Conservation (phyloP, 164 flowering plant species). For the Euptelea pleiosperma region DNA sequence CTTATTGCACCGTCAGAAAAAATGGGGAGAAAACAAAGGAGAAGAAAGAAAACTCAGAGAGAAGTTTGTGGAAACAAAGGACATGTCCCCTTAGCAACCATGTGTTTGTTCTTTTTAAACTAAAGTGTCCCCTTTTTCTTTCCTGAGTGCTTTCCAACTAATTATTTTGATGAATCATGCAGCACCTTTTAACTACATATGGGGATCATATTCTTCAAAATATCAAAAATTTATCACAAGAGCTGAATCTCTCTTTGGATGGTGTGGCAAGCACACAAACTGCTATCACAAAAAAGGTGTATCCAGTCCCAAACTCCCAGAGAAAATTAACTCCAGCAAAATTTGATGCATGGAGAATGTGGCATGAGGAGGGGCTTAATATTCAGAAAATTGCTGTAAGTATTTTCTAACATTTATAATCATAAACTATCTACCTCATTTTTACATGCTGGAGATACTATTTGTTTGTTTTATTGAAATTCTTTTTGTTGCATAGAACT, state of each 20-base stretch:
- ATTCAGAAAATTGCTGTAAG: conserved; percentile 48
- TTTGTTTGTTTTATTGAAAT: no score
- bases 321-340: conserved; percentile 43
- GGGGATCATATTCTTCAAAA: conserved; percentile 49
- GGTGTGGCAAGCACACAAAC: conserved; percentile 29
- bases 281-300: conserved; percentile 14
- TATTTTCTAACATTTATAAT: conserved; percentile 1
- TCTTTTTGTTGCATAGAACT: conserved; percentile 30
- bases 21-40: no score
- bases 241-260: conserved; percentile 44
- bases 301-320: conserved; percentile 21
- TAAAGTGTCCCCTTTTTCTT: no score
- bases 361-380: conserved; percentile 51
- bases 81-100: no score
- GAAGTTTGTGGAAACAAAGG: no score
- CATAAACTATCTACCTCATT: no score
- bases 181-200: conserved; percentile 46
- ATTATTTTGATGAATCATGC: conserved; percentile 20
- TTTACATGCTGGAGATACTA: no score
- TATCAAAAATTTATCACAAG: conserved; percentile 34
- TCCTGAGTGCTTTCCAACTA: no score
- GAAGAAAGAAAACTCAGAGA: no score
- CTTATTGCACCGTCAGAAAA: no score
- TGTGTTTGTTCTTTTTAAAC: no score
- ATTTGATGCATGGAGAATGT: conserved; percentile 63